A percentile compares a stretch with the other conserved stretches of the same genome.
Conservation (phyloP, 306 rosid species). For the peach (Prunus persica) region DNA sequence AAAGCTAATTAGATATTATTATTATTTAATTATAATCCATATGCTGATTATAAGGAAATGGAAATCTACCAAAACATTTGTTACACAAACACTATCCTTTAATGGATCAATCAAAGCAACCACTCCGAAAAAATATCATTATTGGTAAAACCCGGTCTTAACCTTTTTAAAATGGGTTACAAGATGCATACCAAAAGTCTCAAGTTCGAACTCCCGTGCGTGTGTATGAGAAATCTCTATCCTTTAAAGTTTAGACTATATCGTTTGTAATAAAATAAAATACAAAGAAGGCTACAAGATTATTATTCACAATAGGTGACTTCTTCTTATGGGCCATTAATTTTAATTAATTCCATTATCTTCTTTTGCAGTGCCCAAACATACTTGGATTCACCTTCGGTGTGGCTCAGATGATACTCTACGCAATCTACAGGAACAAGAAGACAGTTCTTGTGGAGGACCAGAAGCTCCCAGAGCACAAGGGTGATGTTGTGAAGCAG, state of each 20-base stretch:
- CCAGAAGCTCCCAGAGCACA: conserved; percentile 55
- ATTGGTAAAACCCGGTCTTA: too few relatives aligned
- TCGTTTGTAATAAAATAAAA: too few relatives aligned
- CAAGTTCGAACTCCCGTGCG: too few relatives aligned
- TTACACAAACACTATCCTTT: not conserved
- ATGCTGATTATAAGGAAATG: not conserved
- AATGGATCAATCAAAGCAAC: not conserved
- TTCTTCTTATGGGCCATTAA: not conserved
- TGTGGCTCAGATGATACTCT: conserved; percentile 68
- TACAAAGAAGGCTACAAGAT: not conserved
- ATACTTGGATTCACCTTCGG: conserved; percentile 73
- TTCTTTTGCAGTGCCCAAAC: conserved; percentile 72
- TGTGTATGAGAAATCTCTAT: too few relatives aligned
- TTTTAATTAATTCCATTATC: not conserved
- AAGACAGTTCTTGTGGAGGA: conserved; percentile 27
- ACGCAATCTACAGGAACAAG: conserved; percentile 49
- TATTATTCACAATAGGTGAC: not conserved
- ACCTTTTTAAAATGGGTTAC: too few relatives aligned
- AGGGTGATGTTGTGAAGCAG: conserved; percentile 38
- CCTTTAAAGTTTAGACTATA: too few relatives aligned
- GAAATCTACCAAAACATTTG: not conserved
- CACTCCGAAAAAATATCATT: too few relatives aligned
- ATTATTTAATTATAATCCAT: not conserved
- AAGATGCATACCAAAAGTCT: too few relatives aligned
- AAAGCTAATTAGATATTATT: not conserved